These are phyloP conservation scores for Balamuthia mandrillaris DNA, from an alignment of 208 protist species.

Conservation along the genomic window DNA sequence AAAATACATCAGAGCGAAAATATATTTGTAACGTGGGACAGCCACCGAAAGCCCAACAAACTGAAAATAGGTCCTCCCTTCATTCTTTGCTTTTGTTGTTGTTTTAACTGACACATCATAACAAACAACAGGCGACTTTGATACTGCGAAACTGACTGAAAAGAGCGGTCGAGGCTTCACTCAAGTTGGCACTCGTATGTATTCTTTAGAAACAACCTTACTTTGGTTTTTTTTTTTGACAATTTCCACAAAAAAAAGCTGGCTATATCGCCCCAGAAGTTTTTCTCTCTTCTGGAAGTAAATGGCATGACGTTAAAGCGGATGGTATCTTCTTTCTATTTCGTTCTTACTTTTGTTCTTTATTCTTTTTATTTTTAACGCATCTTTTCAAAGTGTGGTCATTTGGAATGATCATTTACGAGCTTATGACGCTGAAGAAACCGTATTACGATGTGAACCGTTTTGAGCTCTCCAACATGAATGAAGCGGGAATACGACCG, in stretches of 20 bases:
- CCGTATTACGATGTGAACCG: slow-evolving; percentile 10
- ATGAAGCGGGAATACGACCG: neutral
- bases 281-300: neutral
- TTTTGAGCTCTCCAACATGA: slow-evolving; percentile 12
- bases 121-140: slow-evolving; percentile 29
- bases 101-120: too few species aligned
- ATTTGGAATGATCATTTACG: slow-evolving; percentile 15
- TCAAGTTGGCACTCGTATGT: neutral
- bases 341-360: neutral
- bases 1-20: slow-evolving; percentile 31
- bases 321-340: neutral
- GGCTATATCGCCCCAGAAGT: slow-evolving; percentile 10
- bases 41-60: neutral
- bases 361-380: neutral
- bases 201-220: neutral
- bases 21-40: slow-evolving; percentile 18
- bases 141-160: neutral
- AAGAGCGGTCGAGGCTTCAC: neutral
- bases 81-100: too few species aligned
- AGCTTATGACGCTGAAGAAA: slow-evolving; percentile 6
- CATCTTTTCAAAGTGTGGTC: neutral
- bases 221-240: neutral
- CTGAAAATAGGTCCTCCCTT: too few species aligned
- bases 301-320: neutral
- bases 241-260: neutral